phyloP scores from a whole-genome alignment of 2,329 filamentous ascomycete species.

The Lojkania enalia region DNA sequence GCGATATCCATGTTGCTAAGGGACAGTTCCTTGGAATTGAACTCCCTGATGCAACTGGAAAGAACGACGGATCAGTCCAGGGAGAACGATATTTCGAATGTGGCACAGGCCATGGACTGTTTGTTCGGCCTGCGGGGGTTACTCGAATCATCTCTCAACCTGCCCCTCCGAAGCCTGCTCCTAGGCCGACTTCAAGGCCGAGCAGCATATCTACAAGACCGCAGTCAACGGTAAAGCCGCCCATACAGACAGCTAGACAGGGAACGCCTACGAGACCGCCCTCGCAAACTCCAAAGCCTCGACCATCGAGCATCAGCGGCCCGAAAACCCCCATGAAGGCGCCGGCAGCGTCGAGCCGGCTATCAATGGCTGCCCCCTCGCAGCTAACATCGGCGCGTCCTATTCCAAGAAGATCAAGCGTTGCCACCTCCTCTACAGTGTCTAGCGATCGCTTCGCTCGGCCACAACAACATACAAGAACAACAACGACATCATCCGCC shows the following conservation, averaged over 20 bases:
- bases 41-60: conserved; percentile 77
- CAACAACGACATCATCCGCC: conserved; percentile 17
- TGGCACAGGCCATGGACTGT: conserved; percentile 72
- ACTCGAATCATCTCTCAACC: conserved; percentile 53
- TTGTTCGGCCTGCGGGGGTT: conserved; percentile 74
- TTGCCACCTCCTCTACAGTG: conserved; percentile 18
- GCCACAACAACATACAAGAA: conserved; percentile 1
- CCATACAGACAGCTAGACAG: conserved; percentile 9
- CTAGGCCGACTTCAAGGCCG: not conserved
- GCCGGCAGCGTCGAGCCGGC: not conserved
- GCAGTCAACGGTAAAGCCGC: not conserved
- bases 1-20: conserved; percentile 74
- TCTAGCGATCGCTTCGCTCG: conserved; percentile 13
- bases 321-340: not conserved
- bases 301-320: conserved; percentile 4
- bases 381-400: conserved; percentile 5
- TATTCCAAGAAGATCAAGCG: conserved; percentile 24
- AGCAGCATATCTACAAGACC: conserved; percentile 16
- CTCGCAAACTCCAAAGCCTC: not conserved
- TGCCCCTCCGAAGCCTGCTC: conserved; percentile 41
- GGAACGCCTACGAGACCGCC: not conserved
- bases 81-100: conserved; percentile 89
- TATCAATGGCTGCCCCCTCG: not conserved
- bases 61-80: conserved; percentile 91
- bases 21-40: conserved; percentile 92